Evolutionary conservation across 1,139 yeast genomes (phyloP).

Genomic region (Petasospora fabianii): DNA sequence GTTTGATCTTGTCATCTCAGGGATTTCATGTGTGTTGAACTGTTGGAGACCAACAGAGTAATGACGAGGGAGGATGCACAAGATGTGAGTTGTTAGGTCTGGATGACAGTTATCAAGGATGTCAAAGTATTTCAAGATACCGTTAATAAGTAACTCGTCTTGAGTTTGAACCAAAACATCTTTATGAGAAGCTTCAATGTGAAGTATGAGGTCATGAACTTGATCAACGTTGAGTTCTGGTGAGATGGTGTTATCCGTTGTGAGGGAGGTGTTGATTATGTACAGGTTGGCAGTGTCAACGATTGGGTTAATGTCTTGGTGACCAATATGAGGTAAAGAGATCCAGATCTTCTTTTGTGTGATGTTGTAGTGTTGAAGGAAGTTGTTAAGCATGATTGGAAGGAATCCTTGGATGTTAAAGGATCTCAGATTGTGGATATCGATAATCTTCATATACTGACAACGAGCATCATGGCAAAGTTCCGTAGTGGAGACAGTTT

Average conservation of each 20-base stretch:
- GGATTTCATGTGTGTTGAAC: slow-evolving; percentile 19
- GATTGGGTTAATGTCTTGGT: slow-evolving; percentile 27
- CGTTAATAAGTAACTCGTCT: slow-evolving; percentile 21
- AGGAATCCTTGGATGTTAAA: slow-evolving; percentile 78
- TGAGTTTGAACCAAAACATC: slow-evolving; percentile 21
- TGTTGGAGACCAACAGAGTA: slow-evolving; percentile 21
- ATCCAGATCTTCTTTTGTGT: slow-evolving; percentile 23
- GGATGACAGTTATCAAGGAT: slow-evolving; percentile 14
- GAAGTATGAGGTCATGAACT: slow-evolving; percentile 22
- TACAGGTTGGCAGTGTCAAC: slow-evolving; percentile 1
- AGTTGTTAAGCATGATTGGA: slow-evolving; percentile 20
- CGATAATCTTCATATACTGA: slow-evolving; percentile 72
- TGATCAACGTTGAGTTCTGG: slow-evolving; percentile 12
- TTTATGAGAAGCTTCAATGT: slow-evolving; percentile 15
- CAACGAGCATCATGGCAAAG: slow-evolving; percentile 47
- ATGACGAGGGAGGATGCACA: slow-evolving; percentile 23
- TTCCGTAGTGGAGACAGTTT: slow-evolving; percentile 59
- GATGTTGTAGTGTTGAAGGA: slow-evolving; percentile 21
- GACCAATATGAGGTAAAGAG: slow-evolving; percentile 8
- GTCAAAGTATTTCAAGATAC: slow-evolving; percentile 24
- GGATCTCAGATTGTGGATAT: slow-evolving; percentile 82
- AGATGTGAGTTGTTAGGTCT: slow-evolving; percentile 16
- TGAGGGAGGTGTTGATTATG: background rate
- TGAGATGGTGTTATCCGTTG: slow-evolving; percentile 6
- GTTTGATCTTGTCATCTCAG: slow-evolving; percentile 24